Evolutionary conservation across 345 rosid species (phyloP), one percentile per base, ranked within the genome.

Genomic region (Populus simonii): DNA sequence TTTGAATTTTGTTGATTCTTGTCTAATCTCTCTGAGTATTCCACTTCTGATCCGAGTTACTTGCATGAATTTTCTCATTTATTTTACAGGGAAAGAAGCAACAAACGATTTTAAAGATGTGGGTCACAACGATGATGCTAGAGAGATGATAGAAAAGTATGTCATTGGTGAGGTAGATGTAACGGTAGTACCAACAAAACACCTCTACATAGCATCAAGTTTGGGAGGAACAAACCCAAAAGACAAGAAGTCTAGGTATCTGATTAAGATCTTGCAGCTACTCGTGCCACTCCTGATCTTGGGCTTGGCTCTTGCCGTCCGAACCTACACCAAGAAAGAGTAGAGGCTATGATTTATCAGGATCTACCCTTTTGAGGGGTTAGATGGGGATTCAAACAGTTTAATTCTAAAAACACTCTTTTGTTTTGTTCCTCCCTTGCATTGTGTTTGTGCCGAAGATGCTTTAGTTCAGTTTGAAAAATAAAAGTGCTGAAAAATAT

Each of bases 61-160:
- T 29, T 29, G 43, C 41, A 55, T 59, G 59, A 39, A 36, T 12
- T 39, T 59, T 22, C 59, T 17, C 62, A 3, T 33, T 25, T 25
- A 39, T 27, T 49, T 53, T 75, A 33, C 84, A 96, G 98, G 97
- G 73, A 91, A 92, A 84, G 97, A 96, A 83, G 99, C 94, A 16
- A 91, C 97, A 0, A 88, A 91, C 73, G 99, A 95, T 72, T 95
- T 95, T 79, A 97, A 93, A 88, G 98, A 93, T 66, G 92, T 91
- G 1, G 99, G 99, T n/a, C 99, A 95, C 90, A 95, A 98, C 25
- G 99, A 95, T 66, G 70, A 89, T 0, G 99, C 99, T 1, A 85
- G 97, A 77, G 98, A 88, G 8, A 90, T 88, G 90, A 85, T 95
- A 96, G 84, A 71, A 4, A 80, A 91, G 75, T 93, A 92, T 80